Evolutionary conservation across 2,329 filamentous ascomycete species (phyloP), one percentile per base, ranked within the genome.

Genomic region (Pezicula radicicola): DNA sequence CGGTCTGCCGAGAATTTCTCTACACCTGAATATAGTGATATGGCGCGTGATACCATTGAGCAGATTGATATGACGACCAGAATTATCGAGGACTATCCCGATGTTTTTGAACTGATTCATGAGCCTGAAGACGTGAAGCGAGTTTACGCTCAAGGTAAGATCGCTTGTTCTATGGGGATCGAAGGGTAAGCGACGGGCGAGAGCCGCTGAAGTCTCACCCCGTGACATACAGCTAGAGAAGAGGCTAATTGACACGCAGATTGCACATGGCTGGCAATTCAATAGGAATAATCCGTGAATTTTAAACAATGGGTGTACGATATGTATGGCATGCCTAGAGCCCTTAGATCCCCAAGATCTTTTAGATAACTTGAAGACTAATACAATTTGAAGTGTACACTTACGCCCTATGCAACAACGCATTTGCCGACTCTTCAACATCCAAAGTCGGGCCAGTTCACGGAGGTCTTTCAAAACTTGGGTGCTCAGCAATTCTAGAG

Each of bases 281-380:
- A 1, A 67, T 81, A 36, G 71, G 75, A 10, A 80, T 75, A 0
- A 68, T 87, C 2, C 77, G 84, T 2, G 70, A 80, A 42, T 85
- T 84, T 63, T 75, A 85, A 62, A 66, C 72, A 2, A 73, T 86
- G 2, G 84, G 84, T 1, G 83, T 86, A 1, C 75, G 83, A 41
- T 87, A 87, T 55, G 78, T 80, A 15, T 87, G 84, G 0, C 67
- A 87, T 16, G 86, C 81, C 7, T 84, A 85, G 70, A 85, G 84
- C 60, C 21, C 21, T 21, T 21, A 21, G 3, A n/a, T 8, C 37
- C 15, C 19, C 10, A 10, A 8, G 37, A 16, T 19, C 13, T n/a
- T 2, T 40, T 6, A 16, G 15, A 15, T 9, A n/a, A 40, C 9
- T 8, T n/a, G n/a, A 16, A 16, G 13, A n/a, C 19, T 19, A 40